These are phyloP conservation scores for Myriosclerotinia duriaeana DNA, from an alignment of 2,329 filamentous ascomycete genomes.

Conservation along the genomic window DNA sequence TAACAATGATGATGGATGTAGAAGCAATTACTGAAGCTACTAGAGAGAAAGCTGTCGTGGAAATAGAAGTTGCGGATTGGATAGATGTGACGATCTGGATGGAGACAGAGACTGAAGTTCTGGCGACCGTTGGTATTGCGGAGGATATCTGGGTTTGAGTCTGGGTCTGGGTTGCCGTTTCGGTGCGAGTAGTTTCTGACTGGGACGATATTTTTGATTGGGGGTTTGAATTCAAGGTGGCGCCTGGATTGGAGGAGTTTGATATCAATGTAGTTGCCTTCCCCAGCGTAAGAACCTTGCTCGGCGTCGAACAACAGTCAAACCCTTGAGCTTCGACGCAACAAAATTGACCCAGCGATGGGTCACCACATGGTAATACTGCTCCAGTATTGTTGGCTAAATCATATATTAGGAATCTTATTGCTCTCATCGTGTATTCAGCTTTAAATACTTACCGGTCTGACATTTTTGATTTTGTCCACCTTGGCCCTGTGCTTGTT, in stretches of 20 bases:
- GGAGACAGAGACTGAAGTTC: background rate
- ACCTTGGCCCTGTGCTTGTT: background rate
- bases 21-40: background rate
- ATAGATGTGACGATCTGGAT: slow-evolving; percentile 6
- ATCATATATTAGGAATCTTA: background rate
- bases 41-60: background rate
- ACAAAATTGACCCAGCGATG: slow-evolving; percentile 26
- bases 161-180: background rate
- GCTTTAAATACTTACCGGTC: slow-evolving; percentile 23
- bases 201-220: background rate
- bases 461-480: slow-evolving; percentile 8
- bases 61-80: background rate
- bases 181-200: background rate
- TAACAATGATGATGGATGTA: background rate
- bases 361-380: slow-evolving; percentile 27
- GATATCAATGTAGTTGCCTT: slow-evolving; percentile 1
- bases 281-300: slow-evolving; percentile 26
- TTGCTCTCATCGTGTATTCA: background rate
- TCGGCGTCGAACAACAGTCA: slow-evolving; percentile 24
- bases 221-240: background rate
- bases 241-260: background rate
- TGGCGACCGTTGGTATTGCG: background rate
- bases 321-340: slow-evolving; percentile 29
- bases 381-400: slow-evolving; percentile 23
- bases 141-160: background rate